These are phyloP conservation scores for Euphrasia confusa DNA, from an alignment of 257 asterid genomes.

Conservation along the genomic window DNA sequence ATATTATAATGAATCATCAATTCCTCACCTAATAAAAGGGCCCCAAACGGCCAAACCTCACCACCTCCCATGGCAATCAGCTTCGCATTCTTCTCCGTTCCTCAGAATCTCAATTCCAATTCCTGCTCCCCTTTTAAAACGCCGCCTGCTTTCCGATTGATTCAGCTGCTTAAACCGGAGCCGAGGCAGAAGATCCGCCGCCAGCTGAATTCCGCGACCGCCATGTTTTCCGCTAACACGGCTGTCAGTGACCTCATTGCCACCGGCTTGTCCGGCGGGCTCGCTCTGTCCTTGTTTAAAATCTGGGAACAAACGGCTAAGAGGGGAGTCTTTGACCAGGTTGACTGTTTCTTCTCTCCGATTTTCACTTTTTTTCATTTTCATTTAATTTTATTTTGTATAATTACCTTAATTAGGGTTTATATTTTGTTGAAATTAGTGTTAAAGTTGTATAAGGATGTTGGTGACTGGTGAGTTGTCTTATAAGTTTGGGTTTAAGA, in stretches of 20 bases:
- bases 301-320: slow-evolving; percentile 56
- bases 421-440: background rate
- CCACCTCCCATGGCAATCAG: slow-evolving; percentile 25
- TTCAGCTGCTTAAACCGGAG: slow-evolving; percentile 26
- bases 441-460: background rate
- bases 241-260: slow-evolving; percentile 39
- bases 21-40: background rate
- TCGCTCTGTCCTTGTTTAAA: slow-evolving; percentile 44
- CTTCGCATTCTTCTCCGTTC: slow-evolving; percentile 20
- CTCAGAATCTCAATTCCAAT: slow-evolving; percentile 19
- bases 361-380: background rate
- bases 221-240: slow-evolving; percentile 38
- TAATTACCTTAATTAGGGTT: background rate
- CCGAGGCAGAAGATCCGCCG: slow-evolving; percentile 29
- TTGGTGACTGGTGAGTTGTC: too few relatives aligned
- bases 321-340: slow-evolving; percentile 55
- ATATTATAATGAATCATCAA: background rate
- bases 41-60: background rate
- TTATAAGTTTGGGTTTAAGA: too few relatives aligned
- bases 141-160: slow-evolving; percentile 9
- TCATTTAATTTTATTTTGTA: slow-evolving; percentile 2
- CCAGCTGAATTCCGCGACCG: slow-evolving; percentile 28
- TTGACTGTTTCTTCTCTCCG: slow-evolving; percentile 13
- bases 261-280: slow-evolving; percentile 39
- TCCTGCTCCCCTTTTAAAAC: slow-evolving; percentile 13